These are phyloP conservation scores for Aspergillus sp. DNA, from an alignment of 2,329 filamentous ascomycete genomes.

Conservation along the genomic window DNA sequence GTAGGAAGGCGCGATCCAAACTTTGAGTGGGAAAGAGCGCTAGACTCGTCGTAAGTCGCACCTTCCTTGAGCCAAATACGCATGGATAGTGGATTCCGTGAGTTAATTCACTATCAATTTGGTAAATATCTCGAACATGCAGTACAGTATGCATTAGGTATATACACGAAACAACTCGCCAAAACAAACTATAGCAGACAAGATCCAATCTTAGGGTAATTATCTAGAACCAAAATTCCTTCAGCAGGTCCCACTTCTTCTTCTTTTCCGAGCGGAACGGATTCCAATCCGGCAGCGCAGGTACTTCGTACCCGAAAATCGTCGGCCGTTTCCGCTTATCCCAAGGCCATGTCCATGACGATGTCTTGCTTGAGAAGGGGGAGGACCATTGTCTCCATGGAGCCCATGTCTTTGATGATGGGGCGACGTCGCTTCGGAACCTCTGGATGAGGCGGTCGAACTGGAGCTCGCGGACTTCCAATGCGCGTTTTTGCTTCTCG, in stretches of 20 bases:
- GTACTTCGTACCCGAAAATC: conserved; percentile 16
- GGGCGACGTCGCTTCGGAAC: conserved; percentile 26
- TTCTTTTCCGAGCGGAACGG: not conserved
- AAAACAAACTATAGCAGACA: not conserved
- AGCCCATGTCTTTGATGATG: conserved; percentile 14
- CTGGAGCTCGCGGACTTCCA: conserved; percentile 29
- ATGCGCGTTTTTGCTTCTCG: conserved; percentile 22
- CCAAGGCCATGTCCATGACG: conserved; percentile 25
- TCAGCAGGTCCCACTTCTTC: not conserved
- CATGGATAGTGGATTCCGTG: no score
- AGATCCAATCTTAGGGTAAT: not conserved
- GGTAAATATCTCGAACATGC: not conserved
- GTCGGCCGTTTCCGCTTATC: conserved; percentile 12
- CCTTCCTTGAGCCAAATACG: no score
- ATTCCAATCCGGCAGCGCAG: conserved; percentile 4
- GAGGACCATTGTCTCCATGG: conserved; percentile 12
- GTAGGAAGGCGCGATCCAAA: not conserved
- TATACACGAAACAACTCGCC: not conserved
- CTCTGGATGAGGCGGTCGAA: conserved; percentile 38
- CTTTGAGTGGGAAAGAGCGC: not conserved
- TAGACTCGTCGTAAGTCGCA: no score
- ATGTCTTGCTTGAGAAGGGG: not conserved
- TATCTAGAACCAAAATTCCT: not conserved
- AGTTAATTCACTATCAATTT: no score
- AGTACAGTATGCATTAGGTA: not conserved